Percentiles rank a stretch among this genome's conserved stretches.
These are phyloP conservation scores for Eutrema japonicum DNA, from an alignment of 345 rosid genomes.

Conservation along the genomic window DNA sequence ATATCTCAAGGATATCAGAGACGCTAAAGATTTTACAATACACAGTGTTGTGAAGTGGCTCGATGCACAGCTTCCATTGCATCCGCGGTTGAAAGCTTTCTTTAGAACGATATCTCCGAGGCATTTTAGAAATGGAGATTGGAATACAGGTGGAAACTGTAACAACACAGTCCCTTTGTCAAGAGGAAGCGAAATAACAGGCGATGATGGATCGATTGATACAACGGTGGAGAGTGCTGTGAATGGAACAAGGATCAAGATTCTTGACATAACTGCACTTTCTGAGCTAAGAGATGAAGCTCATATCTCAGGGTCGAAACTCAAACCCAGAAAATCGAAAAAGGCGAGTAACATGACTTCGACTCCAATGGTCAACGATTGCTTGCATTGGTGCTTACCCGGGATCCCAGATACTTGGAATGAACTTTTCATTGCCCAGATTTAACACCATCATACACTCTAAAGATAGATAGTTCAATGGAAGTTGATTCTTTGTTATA, in stretches of 20 bases:
- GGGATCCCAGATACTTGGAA: conserved; percentile 91
- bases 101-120: conserved; percentile 77
- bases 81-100: conserved; percentile 63
- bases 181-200: conserved; percentile 50
- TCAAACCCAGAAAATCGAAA: conserved; percentile 47
- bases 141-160: conserved; percentile 84
- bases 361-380: conserved; percentile 55
- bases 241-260: conserved; percentile 60
- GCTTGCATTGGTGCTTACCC: conserved; percentile 97
- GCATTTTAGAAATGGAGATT: conserved; percentile 74
- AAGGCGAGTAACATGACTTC: conserved; percentile 52
- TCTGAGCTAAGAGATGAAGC: conserved; percentile 78
- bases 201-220: conserved; percentile 58
- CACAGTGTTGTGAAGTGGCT: conserved; percentile 66
- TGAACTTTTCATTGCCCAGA: conserved; percentile 63
- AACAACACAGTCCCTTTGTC: conserved; percentile 64
- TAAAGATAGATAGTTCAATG: conserved; percentile 12
- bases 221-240: conserved; percentile 58
- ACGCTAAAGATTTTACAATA: conserved; percentile 63
- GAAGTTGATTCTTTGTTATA: conserved; percentile 36
- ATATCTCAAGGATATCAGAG: conserved; percentile 48
- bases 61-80: conserved; percentile 58
- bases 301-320: conserved; percentile 54
- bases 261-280: conserved; percentile 72
- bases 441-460: conserved; percentile 37